A percentile compares a stretch with the other conserved stretches of the same genome.
These are phyloP conservation scores for Apiospora sp. DNA, from an alignment of 2,329 filamentous ascomycete species.

Conservation along the genomic window DNA sequence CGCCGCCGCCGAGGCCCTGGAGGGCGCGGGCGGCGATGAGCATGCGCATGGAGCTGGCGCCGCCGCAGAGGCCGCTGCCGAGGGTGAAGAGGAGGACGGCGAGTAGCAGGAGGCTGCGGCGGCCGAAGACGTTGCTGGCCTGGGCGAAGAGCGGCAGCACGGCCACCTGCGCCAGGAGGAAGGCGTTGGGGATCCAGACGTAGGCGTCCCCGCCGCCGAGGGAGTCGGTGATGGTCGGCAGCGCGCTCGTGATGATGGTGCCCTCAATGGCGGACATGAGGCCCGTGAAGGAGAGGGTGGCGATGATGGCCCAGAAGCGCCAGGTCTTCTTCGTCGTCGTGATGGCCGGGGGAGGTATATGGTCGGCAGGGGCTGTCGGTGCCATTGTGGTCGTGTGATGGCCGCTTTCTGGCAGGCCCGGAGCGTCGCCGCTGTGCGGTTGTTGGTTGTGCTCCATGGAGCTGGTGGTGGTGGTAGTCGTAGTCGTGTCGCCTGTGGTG, in stretches of 20 bases:
- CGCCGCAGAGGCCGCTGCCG: conserved; percentile 46
- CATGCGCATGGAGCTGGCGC: conserved; percentile 40
- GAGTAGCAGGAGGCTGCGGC: conserved; percentile 46
- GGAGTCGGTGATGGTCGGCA: conserved; percentile 34
- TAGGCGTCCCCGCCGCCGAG: conserved; percentile 30
- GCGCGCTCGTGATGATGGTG: conserved; percentile 32
- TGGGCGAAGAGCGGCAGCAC: conserved; percentile 55
- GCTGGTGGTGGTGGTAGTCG: background rate
- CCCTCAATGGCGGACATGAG: conserved; percentile 31
- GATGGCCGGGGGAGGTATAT: background rate
- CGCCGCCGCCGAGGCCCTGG: conserved; percentile 45
- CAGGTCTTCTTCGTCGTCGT: background rate
- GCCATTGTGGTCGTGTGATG: background rate
- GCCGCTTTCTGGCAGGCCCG: background rate
- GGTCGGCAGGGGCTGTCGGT: background rate
- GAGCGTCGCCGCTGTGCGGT: background rate
- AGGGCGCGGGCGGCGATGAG: conserved; percentile 48
- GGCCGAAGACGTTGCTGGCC: conserved; percentile 54
- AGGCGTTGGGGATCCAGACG: conserved; percentile 33
- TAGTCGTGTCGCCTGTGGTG: background rate
- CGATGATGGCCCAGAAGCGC: conserved; percentile 23
- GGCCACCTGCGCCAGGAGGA: conserved; percentile 42
- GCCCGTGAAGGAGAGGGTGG: conserved; percentile 3
- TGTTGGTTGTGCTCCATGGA: conserved; percentile 11
- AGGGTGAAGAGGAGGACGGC: conserved; percentile 47